These are phyloP conservation scores for Pelargonium citronellum DNA, from an alignment of 441 rosid species.

Conservation along the genomic window DNA sequence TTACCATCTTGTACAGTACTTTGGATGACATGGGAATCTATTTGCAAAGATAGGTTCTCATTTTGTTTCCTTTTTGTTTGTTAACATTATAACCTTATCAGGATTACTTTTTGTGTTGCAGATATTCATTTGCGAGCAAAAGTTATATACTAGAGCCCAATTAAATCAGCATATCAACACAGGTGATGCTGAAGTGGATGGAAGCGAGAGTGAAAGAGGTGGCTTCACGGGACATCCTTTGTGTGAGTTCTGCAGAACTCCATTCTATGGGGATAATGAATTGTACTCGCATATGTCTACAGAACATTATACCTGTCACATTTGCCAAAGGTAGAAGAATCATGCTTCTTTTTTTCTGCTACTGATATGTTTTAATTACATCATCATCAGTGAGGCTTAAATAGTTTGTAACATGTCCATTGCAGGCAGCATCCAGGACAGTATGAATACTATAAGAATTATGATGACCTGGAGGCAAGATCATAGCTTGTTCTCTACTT, in stretches of 20 bases:
- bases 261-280: slow-evolving; percentile 91
- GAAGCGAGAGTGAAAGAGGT: slow-evolving; percentile 90
- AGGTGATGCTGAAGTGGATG: slow-evolving; percentile 93
- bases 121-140: slow-evolving; percentile 92
- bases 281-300: slow-evolving; percentile 82
- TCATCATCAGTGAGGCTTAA: neutral
- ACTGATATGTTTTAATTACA: slow-evolving; percentile 1
- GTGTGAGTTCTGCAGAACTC: slow-evolving; percentile 79
- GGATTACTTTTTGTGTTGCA: slow-evolving; percentile 25
- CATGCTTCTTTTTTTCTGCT: neutral
- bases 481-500: slow-evolving; percentile 10
- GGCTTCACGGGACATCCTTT: slow-evolving; percentile 91
- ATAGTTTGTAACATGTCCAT: slow-evolving; percentile 15
- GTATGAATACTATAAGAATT: slow-evolving; percentile 75
- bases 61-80: neutral
- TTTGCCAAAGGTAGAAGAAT: slow-evolving; percentile 68
- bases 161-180: slow-evolving; percentile 70
- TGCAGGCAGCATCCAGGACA: slow-evolving; percentile 91
- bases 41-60: neutral
- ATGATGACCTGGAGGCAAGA: slow-evolving; percentile 84
- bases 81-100: slow-evolving; percentile 10
- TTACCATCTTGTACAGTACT: neutral
- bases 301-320: slow-evolving; percentile 82
- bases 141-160: slow-evolving; percentile 67
- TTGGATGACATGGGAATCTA: neutral